phyloP scores from a whole-genome alignment of 192 early-diverging fungal genomes.

The Entomortierella parvispora region DNA sequence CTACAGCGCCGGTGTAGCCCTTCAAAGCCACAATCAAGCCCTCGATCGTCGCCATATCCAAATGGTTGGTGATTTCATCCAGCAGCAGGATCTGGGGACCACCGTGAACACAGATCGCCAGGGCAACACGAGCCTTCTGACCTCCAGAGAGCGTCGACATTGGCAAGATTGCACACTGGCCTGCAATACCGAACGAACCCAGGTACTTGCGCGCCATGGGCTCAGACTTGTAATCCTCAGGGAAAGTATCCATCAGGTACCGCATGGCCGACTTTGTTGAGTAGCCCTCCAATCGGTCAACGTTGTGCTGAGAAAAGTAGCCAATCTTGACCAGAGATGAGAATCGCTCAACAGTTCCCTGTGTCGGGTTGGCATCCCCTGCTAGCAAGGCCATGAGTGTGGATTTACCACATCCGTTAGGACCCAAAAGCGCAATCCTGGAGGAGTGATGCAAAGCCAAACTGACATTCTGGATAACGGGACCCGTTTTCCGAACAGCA shows the following conservation, averaged over 20 bases:
- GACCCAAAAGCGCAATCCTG: constrained; percentile 82
- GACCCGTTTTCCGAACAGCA: constrained; percentile 25
- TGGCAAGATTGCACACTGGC: constrained; percentile 65
- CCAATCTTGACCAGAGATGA: constrained; percentile 73
- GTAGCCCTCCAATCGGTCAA: constrained; percentile 71
- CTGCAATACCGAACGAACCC: constrained; percentile 81
- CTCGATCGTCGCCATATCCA: constrained; percentile 89
- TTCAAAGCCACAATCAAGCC: constrained; percentile 77
- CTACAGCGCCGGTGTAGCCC: constrained; percentile 76
- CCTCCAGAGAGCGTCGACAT: constrained; percentile 82
- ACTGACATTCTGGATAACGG: constrained; percentile 72
- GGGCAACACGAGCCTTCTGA: constrained; percentile 80
- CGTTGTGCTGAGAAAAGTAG: constrained; percentile 87
- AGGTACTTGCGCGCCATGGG: constrained; percentile 69
- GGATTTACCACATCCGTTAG: constrained; percentile 85
- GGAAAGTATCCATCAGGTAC: constrained; percentile 48
- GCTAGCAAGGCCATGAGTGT: constrained; percentile 84
- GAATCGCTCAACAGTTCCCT: constrained; percentile 71
- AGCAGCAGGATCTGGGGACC: constrained; percentile 77
- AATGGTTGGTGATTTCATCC: constrained; percentile 89
- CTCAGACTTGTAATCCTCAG: constrained; percentile 38
- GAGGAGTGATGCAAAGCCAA: constrained; percentile 74
- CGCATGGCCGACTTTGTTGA: constrained; percentile 36
- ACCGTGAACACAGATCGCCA: constrained; percentile 73
- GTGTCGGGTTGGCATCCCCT: constrained; percentile 66